phyloP scores from a whole-genome alignment of 129 eudicot genomes.

The Cynara cardunculus region DNA sequence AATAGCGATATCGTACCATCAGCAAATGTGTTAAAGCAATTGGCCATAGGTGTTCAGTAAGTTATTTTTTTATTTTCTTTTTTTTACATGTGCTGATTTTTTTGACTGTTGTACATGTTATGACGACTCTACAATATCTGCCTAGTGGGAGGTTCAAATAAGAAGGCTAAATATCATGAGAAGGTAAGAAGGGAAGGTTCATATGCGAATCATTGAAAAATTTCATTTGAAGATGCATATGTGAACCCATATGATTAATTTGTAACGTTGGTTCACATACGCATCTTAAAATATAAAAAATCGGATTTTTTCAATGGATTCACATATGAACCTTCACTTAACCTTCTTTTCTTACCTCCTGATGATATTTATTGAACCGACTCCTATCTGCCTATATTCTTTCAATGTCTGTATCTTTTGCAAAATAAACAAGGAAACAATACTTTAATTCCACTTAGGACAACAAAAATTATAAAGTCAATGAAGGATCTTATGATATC shows the following conservation, averaged over 20 bases:
- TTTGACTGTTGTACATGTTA: constrained; percentile 4
- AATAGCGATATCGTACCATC: constrained; percentile 62
- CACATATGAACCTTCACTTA: background rate
- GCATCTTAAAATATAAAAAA: background rate
- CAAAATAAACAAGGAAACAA: background rate
- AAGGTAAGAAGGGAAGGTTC: background rate
- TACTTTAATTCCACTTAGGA: constrained; percentile 32
- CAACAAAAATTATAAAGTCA: constrained; percentile 53
- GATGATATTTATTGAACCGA: background rate
- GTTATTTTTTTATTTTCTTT: constrained; percentile 14
- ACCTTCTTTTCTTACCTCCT: background rate
- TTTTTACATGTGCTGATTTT: background rate
- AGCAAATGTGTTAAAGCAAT: constrained; percentile 50
- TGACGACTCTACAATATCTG: background rate
- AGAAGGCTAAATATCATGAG: background rate
- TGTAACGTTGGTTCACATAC: background rate
- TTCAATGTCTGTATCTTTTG: background rate
- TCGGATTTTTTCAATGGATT: background rate
- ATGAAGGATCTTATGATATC: constrained; percentile 67
- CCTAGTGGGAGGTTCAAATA: background rate
- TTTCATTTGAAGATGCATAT: background rate
- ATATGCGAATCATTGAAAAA: background rate
- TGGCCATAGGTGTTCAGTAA: constrained; percentile 86
- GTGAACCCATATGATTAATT: background rate
- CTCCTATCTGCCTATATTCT: background rate